Conservation (phyloP, 1,284 basidiomycete species). For the Trichosporon sp. region DNA sequence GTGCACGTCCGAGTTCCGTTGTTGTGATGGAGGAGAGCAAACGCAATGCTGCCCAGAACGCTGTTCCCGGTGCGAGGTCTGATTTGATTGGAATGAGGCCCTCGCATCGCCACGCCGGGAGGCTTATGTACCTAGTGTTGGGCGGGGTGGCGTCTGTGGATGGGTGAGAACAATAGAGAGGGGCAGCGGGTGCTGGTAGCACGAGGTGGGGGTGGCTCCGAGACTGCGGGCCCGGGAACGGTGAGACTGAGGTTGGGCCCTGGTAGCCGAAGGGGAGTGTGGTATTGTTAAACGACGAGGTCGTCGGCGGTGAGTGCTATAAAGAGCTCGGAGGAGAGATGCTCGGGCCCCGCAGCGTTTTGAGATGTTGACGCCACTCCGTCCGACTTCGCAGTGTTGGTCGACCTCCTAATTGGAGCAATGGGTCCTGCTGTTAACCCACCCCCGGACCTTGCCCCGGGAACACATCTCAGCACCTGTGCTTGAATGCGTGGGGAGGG, state of each 20-base stretch:
- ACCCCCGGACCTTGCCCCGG: too few relatives aligned
- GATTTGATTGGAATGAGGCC: constrained; percentile 13
- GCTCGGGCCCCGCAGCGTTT: too few relatives aligned
- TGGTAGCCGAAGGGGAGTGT: not conserved
- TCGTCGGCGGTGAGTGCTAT: not conserved
- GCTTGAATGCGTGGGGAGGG: too few relatives aligned
- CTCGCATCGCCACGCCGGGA: not conserved
- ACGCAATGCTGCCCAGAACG: not conserved
- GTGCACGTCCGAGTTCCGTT: too few relatives aligned
- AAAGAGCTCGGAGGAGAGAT: not conserved
- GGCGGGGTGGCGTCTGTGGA: too few relatives aligned
- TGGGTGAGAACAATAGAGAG: not conserved
- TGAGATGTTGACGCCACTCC: too few relatives aligned
- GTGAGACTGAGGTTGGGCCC: not conserved
- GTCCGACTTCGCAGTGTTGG: too few relatives aligned
- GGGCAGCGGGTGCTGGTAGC: too few relatives aligned
- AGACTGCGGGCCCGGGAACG: not conserved
- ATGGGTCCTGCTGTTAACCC: too few relatives aligned
- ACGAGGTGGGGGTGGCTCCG: too few relatives aligned
- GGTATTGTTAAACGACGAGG: not conserved
- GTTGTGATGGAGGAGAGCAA: not conserved
- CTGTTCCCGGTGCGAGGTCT: not conserved
- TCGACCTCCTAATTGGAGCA: too few relatives aligned
- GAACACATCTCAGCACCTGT: too few relatives aligned
- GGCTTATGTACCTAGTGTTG: not conserved